phyloP scores from a whole-genome alignment of 169 alveolate genomes.

The Prorocentrum cordatum region DNA sequence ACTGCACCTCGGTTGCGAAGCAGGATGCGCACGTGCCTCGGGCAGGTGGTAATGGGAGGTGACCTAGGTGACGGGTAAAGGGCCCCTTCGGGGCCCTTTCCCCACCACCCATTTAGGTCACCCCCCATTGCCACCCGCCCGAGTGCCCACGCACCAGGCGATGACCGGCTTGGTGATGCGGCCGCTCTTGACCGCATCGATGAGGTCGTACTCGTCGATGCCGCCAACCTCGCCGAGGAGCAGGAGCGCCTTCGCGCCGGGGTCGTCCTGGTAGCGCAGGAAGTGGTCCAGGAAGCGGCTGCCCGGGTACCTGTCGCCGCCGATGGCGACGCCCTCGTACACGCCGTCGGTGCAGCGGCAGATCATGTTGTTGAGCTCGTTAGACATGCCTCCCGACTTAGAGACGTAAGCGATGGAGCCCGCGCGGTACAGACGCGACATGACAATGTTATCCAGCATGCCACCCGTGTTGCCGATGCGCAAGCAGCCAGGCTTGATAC shows the following conservation, averaged over 20 bases:
- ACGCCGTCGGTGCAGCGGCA: constrained; percentile 60
- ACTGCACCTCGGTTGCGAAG: constrained; percentile 58
- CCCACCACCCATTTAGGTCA: not conserved
- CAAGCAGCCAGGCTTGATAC: constrained; percentile 64
- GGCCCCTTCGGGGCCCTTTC: not conserved
- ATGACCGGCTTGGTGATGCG: constrained; percentile 70
- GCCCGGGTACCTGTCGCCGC: constrained; percentile 68
- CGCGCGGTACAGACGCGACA: constrained; percentile 51
- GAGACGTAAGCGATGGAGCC: constrained; percentile 72
- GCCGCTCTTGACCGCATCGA: constrained; percentile 64
- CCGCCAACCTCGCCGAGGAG: constrained; percentile 73
- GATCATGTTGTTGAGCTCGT: constrained; percentile 70
- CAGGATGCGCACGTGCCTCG: constrained; percentile 71
- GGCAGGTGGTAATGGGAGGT: not conserved
- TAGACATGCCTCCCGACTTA: constrained; percentile 74
- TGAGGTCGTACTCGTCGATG: constrained; percentile 69
- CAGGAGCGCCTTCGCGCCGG: constrained; percentile 48
- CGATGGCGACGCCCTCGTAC: constrained; percentile 65
- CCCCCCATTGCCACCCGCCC: not conserved
- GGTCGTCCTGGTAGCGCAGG: constrained; percentile 64
- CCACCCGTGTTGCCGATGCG: constrained; percentile 72
- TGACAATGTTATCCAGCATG: constrained; percentile 71
- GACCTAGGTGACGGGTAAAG: not conserved
- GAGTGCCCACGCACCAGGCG: constrained; percentile 74
- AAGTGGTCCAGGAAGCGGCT: constrained; percentile 65